Conservation (phyloP, 1,284 basidiomycete genomes). For the Rhodotorula sp. region DNA sequence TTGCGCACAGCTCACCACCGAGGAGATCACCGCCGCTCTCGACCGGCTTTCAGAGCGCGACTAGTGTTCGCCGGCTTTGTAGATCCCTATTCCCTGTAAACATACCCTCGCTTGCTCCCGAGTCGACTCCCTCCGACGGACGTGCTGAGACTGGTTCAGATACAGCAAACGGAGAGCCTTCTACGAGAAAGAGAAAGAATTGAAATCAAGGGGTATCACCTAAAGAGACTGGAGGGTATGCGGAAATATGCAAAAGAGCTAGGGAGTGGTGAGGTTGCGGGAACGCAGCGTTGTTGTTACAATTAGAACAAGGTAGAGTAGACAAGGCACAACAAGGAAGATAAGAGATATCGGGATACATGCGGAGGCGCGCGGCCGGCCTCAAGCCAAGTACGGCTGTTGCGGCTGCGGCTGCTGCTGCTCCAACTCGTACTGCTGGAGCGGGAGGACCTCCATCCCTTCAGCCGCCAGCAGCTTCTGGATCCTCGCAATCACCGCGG, state of each 20-base stretch:
- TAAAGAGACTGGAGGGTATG: neutral
- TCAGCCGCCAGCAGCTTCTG: conserved; percentile 28
- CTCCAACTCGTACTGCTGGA: neutral
- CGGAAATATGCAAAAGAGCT: neutral
- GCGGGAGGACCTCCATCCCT: conserved; percentile 6
- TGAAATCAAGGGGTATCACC: neutral
- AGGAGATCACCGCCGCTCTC: conserved; percentile 66
- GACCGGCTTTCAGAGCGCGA: conserved; percentile 13
- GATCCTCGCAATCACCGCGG: conserved; percentile 31
- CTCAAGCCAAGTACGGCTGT: neutral
- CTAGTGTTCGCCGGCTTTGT: conserved; percentile 48
- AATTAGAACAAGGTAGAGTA: too few relatives aligned
- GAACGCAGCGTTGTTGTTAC: too few relatives aligned
- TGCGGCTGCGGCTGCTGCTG: neutral
- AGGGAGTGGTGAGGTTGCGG: neutral
- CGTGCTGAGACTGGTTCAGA: too few relatives aligned
- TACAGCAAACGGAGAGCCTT: too few relatives aligned
- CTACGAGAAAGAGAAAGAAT: neutral
- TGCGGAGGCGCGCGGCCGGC: neutral
- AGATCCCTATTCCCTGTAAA: neutral
- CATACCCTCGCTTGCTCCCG: neutral
- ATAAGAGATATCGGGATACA: too few relatives aligned
- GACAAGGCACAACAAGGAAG: too few relatives aligned
- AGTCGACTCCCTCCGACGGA: too few relatives aligned
- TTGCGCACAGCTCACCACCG: conserved; percentile 55